Conservation (phyloP, 139 green algal species). For the Chlorella sp. region DNA sequence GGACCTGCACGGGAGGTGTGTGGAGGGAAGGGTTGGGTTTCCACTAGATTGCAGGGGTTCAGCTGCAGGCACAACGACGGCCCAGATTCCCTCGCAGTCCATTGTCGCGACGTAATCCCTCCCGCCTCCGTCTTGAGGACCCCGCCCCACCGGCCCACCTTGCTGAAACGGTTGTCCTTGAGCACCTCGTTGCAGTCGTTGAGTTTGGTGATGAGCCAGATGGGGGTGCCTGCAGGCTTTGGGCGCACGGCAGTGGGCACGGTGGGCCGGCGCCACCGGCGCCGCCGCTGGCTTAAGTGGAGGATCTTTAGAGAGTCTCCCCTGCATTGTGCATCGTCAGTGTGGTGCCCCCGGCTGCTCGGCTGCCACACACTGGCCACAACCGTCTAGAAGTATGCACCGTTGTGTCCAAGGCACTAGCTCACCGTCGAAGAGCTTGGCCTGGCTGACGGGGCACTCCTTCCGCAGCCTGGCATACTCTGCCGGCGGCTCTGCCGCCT, state of each 20-base stretch:
- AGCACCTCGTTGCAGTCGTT: constrained; percentile 46
- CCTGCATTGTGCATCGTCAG: neutral
- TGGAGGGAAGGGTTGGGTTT: too few relatives aligned
- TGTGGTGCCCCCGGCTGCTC: too few relatives aligned
- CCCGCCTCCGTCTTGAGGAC: neutral
- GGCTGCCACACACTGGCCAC: too few relatives aligned
- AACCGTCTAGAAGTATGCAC: too few relatives aligned
- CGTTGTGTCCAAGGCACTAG: neutral
- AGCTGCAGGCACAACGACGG: neutral
- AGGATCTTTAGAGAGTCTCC: neutral
- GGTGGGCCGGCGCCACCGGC: too few relatives aligned
- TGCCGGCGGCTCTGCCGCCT: neutral
- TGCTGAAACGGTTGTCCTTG: constrained; percentile 49
- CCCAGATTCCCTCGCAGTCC: neutral
- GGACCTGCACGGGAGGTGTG: constrained; percentile 26
- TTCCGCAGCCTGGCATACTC: constrained; percentile 19
- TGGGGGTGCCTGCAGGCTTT: constrained; percentile 1
- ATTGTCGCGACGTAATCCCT: neutral
- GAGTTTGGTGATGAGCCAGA: constrained; percentile 52
- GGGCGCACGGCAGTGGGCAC: too few relatives aligned
- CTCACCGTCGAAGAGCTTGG: constrained; percentile 44
- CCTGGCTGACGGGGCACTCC: constrained; percentile 17
- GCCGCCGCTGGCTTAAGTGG: too few relatives aligned
- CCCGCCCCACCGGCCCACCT: constrained; percentile 19
- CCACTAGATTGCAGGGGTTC: too few relatives aligned